Evolutionary conservation across 2,329 filamentous ascomycete genomes (phyloP), one percentile per base, ranked within the genome.

Genomic region (Phyllosticta paracitricarpa): DNA sequence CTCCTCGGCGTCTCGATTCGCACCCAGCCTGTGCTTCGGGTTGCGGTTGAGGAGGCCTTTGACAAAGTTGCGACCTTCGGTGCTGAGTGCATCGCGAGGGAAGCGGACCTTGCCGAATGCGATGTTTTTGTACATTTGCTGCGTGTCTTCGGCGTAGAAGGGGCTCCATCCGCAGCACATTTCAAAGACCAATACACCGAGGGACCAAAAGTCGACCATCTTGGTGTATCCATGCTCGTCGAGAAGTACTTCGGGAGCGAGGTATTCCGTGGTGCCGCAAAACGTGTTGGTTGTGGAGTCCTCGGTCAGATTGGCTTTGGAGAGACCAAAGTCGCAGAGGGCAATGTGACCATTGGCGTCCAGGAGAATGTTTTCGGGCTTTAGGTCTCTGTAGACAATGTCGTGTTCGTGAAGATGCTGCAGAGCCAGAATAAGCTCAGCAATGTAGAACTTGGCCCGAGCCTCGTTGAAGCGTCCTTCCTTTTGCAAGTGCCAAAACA

Each of bases 61-160:
- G 71, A 99, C 94, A 70, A 99, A 99, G 76, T 96, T 97, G 63
- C 94, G 85, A 63, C 94, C 94, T 75, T 99, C 94, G 51, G 91
- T 88, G 64, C 91, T 97, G 33, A 99, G 79, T 1, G 94, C 96
- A 74, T 99, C 94, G 66, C 92, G 85, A 7, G 94, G 94, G 74
- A 99, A 99, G 64, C 94, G 84, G 62, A 99, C 94, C 73, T 99
- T 99, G 72, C 94, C 94, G 71, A 99, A 99, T 0, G 94, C 94
- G 72, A 99, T 99, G 78, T 99, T 99, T 81, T 99, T 99, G 81
- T 99, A 99, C 94, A 99, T 99, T 75, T 99, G 94, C 76, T 99
- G 94, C 0, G 94, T 99, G 71, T 99, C 94, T 71, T 99, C 94
- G 61, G 94, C 94, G 69, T 97, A 99, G 77, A 99, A 99, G 0